Evolutionary conservation across 768 basidiomycete species (phyloP).

Genomic region (Wakefieldia striispora): DNA sequence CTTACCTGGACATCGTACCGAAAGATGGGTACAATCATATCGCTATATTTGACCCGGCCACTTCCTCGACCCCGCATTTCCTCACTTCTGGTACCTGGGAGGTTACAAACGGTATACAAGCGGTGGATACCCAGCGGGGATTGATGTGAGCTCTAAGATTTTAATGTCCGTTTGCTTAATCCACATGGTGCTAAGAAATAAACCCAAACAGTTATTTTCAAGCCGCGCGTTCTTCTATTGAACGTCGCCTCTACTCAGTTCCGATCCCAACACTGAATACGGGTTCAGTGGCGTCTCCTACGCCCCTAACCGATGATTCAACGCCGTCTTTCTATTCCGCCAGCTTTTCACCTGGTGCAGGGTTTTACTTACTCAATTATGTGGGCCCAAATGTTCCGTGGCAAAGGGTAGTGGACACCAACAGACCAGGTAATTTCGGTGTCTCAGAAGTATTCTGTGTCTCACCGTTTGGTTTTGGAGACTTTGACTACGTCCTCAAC

Average conservation of each 20-base stretch:
- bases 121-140: conserved; percentile 63
- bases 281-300: conserved; percentile 35
- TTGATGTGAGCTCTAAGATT: conserved; percentile 58
- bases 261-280: conserved; percentile 55
- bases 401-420: conserved; percentile 72
- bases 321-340: conserved; percentile 59
- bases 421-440: conserved; percentile 39
- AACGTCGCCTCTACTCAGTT: conserved; percentile 82
- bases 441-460: neutral
- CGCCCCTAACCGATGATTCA: conserved; percentile 50
- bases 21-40: conserved; percentile 89
- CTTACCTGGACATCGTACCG: conserved; percentile 91
- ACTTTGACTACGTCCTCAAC: conserved; percentile 62
- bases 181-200: conserved; percentile 20
- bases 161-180: conserved; percentile 31
- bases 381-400: conserved; percentile 81
- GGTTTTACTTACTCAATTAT: conserved; percentile 81
- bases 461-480: conserved; percentile 33
- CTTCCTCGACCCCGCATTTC: conserved; percentile 68
- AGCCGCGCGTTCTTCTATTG: conserved; percentile 79
- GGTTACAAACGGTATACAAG: conserved; percentile 71
- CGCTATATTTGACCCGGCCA: conserved; percentile 83
- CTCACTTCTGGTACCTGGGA: conserved; percentile 91
- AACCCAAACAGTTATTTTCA: conserved; percentile 71
- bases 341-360: conserved; percentile 81